These are phyloP conservation scores for Fusarium illudens DNA, from an alignment of 2,329 filamentous ascomycete species.

Conservation along the genomic window DNA sequence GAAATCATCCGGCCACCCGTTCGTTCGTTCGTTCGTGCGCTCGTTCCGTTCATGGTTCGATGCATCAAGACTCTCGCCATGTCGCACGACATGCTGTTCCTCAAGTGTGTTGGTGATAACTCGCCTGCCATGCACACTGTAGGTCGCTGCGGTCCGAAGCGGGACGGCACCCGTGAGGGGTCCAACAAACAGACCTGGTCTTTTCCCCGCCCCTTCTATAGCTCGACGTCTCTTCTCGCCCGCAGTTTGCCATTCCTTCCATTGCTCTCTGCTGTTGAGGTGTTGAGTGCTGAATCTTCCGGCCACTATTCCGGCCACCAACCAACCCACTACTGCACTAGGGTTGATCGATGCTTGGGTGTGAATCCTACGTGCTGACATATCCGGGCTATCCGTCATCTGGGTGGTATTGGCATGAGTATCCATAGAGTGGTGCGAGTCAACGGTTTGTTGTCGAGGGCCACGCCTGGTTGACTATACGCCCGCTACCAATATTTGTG, in stretches of 20 bases:
- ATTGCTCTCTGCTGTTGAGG: not conserved
- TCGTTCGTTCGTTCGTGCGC: conserved; percentile 2
- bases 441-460: not conserved
- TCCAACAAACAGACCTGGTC: conserved; percentile 19
- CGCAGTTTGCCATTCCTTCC: not conserved
- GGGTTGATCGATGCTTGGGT: not conserved
- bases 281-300: not conserved
- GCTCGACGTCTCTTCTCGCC: not conserved
- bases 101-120: conserved; percentile 29
- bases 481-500: not conserved
- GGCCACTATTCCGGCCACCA: not conserved
- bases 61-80: conserved; percentile 4
- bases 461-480: not conserved
- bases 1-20: conserved; percentile 12
- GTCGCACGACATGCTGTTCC: conserved; percentile 20
- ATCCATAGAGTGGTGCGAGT: not conserved
- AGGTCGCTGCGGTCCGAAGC: conserved; percentile 25
- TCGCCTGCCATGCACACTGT: conserved; percentile 14
- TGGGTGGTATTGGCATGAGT: not conserved
- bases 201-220: conserved; percentile 4
- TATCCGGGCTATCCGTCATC: not conserved
- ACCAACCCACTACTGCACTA: not conserved
- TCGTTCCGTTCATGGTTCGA: conserved; percentile 14
- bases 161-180: conserved; percentile 11
- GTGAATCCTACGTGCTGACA: not conserved